Base-by-base conservation (phyloP, 2,329 filamentous ascomycete species). In the Dactylonectria estremocensis region DNA sequence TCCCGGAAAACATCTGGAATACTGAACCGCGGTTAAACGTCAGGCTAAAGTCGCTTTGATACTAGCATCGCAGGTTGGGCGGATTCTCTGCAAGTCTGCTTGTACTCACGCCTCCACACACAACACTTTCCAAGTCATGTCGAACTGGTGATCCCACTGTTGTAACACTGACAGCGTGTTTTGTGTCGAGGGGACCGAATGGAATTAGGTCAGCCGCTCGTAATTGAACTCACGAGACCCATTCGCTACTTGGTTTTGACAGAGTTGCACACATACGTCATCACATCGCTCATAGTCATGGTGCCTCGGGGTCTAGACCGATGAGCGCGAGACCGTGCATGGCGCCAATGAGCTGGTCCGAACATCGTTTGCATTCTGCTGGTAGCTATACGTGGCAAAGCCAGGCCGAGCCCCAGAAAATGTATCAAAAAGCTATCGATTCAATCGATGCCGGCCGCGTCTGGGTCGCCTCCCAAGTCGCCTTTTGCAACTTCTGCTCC, bases 351-450 rank as follows among this genome's bases (percentile, higher is more conserved):
- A 40, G 50, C 48, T 14, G 33, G 54, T 57, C 60, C 65, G 48
- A 61, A 60, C 56, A 52, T 48, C 40, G 49, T 52, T 61, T 64
- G 54, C 48, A 63, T 55, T 64, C 28, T 61, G 61, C 57, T 57
- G 50, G 57, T 61, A 68, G 61, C 52, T 68, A 60, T 68, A 57
- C 61, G 61, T 61, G 56, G 57, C 43, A 35, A 52, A 46, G 61
- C 53, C 61, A 45, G 43, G 16, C 40, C 52, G 45, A 55, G 45
- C 24, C 45, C 28, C 52, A 46, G 46, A 37, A 37, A 28, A 58
- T 53, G n/a, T 37, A 37, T 52, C 57, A 65, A 49, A 45, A 14
- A 50, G 31, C 52, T 52, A 61, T 31, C 57, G 28, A 68, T 54
- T 64, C 56, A 65, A 68, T 37, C 56, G 50, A 55, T 54, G 43